Conservation (phyloP, 2,329 filamentous ascomycete genomes). For the Aphanoascus verrucosus region DNA sequence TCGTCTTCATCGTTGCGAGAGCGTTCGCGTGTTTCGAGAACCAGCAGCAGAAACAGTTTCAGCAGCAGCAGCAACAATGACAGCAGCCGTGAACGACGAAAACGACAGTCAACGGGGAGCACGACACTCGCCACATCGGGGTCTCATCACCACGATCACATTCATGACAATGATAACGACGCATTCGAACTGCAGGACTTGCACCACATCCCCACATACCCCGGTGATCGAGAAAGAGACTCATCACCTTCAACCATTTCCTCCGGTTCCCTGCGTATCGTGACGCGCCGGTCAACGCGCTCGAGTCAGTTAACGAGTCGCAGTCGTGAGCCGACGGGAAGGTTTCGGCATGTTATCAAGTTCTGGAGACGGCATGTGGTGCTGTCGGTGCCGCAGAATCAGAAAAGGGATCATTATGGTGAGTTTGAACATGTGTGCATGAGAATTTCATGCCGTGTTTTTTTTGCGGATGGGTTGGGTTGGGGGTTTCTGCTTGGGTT, state of each 20-base stretch:
- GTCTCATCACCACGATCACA: neutral
- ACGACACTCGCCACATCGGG: neutral
- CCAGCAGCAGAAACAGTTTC: neutral
- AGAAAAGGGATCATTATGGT: constrained; percentile 36
- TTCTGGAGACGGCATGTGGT: constrained; percentile 61
- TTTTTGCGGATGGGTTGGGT: neutral
- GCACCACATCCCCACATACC: constrained; percentile 6
- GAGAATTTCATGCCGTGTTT: neutral
- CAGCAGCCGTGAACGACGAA: neutral
- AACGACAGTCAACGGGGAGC: neutral
- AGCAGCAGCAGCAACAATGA: neutral
- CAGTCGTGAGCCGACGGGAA: constrained; percentile 35
- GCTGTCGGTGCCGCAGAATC: constrained; percentile 31
- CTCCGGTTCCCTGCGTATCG: constrained; percentile 15
- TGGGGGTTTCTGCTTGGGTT: neutral
- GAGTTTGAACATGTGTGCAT: constrained; percentile 10
- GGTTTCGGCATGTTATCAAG: constrained; percentile 55
- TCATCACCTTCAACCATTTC: constrained; percentile 15
- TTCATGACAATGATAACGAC: neutral
- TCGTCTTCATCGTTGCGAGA: neutral
- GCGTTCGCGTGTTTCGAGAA: neutral
- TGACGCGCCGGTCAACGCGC: constrained; percentile 12
- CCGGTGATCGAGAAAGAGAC: neutral
- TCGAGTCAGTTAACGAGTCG: constrained; percentile 9
- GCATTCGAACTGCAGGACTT: constrained; percentile 5